Evolutionary conservation across 1,139 yeast genomes (phyloP).

Genomic region (Zygotorulaspora mrakii): DNA sequence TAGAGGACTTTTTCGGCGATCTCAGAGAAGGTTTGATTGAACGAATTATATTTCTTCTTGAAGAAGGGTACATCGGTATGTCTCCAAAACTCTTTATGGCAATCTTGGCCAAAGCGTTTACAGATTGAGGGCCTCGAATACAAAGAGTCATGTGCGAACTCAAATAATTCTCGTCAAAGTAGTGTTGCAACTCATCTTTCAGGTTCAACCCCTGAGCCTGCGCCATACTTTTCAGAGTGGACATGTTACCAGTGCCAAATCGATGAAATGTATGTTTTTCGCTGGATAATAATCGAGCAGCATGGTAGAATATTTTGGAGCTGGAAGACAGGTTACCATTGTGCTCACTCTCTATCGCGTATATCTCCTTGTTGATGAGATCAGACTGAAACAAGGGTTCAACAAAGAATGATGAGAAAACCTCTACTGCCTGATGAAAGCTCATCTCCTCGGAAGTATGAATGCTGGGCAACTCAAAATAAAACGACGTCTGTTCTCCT

Average conservation of each 20-base stretch:
- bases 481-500: conserved; percentile 59
- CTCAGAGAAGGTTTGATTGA: conserved; percentile 6
- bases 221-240: conserved; percentile 55
- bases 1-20: conserved; percentile 4
- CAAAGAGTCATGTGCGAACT: conserved; percentile 58
- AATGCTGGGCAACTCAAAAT: conserved; percentile 52
- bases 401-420: conserved; percentile 51
- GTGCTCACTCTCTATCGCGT: conserved; percentile 65
- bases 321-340: conserved; percentile 43
- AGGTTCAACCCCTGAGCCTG: conserved; percentile 46
- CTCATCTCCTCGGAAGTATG: conserved; percentile 33
- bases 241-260: conserved; percentile 68
- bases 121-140: conserved; percentile 59
- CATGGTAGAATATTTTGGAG: conserved; percentile 54
- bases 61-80: conserved; percentile 18
- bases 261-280: conserved; percentile 57
- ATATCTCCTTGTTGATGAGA: conserved; percentile 48
- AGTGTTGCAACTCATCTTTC: conserved; percentile 50
- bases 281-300: conserved; percentile 49
- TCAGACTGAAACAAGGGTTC: conserved; percentile 48
- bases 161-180: conserved; percentile 46
- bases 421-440: conserved; percentile 45
- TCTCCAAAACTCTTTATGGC: conserved; percentile 44
- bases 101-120: conserved; percentile 51
- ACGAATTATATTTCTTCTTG: conserved; percentile 1